These are phyloP conservation scores for Hymenoscyphus repandus DNA, from an alignment of 2,329 filamentous ascomycete species.

Conservation along the genomic window DNA sequence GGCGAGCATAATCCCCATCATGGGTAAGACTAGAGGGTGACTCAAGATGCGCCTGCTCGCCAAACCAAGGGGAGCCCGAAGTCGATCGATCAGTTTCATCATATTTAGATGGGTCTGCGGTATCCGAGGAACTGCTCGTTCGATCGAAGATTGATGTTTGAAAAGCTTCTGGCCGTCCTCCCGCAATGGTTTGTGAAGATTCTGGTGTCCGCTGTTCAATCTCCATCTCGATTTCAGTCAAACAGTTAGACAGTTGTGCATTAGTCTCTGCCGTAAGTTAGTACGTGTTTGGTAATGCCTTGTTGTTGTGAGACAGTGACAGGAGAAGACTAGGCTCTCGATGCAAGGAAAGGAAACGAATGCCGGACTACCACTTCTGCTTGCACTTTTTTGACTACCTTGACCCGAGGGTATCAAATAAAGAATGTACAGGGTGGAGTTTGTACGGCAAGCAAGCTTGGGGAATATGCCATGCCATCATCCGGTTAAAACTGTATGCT, in stretches of 20 bases:
- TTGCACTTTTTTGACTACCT: too few relatives aligned
- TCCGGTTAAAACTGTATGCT: too few relatives aligned
- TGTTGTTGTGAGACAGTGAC: background rate
- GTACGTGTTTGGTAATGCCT: background rate
- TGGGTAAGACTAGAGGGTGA: conserved; percentile 9
- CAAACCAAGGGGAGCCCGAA: background rate
- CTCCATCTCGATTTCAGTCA: conserved; percentile 36
- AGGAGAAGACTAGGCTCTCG: background rate
- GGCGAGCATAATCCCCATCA: conserved; percentile 14
- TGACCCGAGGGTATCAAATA: too few relatives aligned
- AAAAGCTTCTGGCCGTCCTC: conserved; percentile 30
- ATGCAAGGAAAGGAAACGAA: background rate
- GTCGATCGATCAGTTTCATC: background rate
- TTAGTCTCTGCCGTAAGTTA: conserved; percentile 21
- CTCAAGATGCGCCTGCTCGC: background rate
- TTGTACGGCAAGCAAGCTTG: too few relatives aligned
- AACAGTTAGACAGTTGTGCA: conserved; percentile 32
- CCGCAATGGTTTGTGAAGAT: conserved; percentile 35
- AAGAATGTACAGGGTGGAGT: too few relatives aligned
- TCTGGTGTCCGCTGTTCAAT: conserved; percentile 40
- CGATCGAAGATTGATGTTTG: conserved; percentile 47
- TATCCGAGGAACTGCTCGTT: conserved; percentile 43
- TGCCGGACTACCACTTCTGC: background rate
- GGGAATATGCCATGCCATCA: too few relatives aligned
- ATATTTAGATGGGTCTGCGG: conserved; percentile 37